A percentile compares a stretch with the other conserved stretches of the same genome.
Conservation (phyloP, 1,139 yeast species). For the Suhomyces wounanorum region DNA sequence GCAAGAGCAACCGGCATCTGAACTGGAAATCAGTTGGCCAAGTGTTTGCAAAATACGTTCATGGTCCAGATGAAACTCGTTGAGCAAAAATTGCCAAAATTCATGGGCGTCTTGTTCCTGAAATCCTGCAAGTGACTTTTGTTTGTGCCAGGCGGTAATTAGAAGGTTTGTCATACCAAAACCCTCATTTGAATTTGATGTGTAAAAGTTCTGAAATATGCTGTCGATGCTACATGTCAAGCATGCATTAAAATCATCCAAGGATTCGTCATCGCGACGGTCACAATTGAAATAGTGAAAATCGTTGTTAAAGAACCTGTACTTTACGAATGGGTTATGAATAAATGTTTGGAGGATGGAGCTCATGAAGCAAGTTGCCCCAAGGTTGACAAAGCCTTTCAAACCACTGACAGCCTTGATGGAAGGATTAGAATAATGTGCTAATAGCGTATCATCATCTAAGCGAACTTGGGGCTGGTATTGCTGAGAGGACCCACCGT, state of each 20-base stretch:
- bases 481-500: not conserved
- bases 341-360: conserved; percentile 81
- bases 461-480: not conserved
- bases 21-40: conserved; percentile 3
- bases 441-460: conserved; percentile 8
- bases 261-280: conserved; percentile 26
- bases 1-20: conserved; percentile 57
- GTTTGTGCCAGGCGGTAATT: conserved; percentile 81
- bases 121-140: conserved; percentile 85
- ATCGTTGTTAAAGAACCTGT: conserved; percentile 74
- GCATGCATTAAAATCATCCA: conserved; percentile 54
- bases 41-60: conserved; percentile 26
- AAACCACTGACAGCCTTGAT: conserved; percentile 70
- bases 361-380: conserved; percentile 96
- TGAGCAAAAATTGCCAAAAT: conserved; percentile 86
- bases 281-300: conserved; percentile 46
- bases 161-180: conserved; percentile 74
- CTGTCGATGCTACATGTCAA: conserved; percentile 82
- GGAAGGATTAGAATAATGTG: conserved; percentile 48
- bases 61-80: conserved; percentile 72
- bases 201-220: conserved; percentile 66
- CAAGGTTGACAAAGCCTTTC: conserved; percentile 88
- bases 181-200: conserved; percentile 58
- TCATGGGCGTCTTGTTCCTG: conserved; percentile 99
- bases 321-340: conserved; percentile 84